A percentile compares a stretch with the other conserved stretches of the same genome.
Conservation (phyloP, 2,329 filamentous ascomycete species). For the Aspergillus sp. region DNA sequence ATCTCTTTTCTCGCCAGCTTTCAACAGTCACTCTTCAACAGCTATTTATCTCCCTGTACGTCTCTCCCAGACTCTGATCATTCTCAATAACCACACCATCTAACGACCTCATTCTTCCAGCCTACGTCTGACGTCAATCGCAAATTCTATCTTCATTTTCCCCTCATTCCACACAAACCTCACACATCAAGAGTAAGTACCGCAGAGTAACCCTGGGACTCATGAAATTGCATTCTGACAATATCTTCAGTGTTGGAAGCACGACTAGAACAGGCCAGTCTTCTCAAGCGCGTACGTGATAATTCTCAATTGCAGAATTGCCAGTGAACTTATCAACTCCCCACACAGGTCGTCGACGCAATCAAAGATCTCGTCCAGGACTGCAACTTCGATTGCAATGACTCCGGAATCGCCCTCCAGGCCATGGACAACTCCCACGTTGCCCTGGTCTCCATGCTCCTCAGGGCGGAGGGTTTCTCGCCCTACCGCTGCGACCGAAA, state of each 20-base stretch:
- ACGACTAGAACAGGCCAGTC: slow-evolving; percentile 86
- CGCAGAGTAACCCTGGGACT: too few species aligned
- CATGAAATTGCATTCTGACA: slow-evolving; percentile 4
- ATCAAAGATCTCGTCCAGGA: slow-evolving; percentile 99
- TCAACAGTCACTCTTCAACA: background rate
- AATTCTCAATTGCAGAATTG: background rate
- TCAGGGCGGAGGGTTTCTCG: slow-evolving; percentile 90
- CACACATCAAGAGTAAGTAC: slow-evolving; percentile 25
- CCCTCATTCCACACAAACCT: background rate
- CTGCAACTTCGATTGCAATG: slow-evolving; percentile 99
- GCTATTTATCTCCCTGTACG: slow-evolving; percentile 1
- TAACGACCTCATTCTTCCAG: background rate
- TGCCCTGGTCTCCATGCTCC: slow-evolving; percentile 96
- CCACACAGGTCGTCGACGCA: slow-evolving; percentile 79
- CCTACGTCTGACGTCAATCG: background rate
- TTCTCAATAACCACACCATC: background rate
- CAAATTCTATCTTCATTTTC: background rate
- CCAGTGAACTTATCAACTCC: background rate
- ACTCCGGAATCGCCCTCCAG: slow-evolving; percentile 94
- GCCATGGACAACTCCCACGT: slow-evolving; percentile 99
- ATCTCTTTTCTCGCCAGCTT: slow-evolving; percentile 4
- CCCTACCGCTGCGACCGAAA: slow-evolving; percentile 98
- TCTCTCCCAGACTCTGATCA: background rate
- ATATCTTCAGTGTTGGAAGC: slow-evolving; percentile 76
- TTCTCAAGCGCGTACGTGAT: slow-evolving; percentile 81